Percentiles rank a stretch among this genome's conserved stretches.
Conservation (phyloP, 1,284 basidiomycete species). For the Spongispora temasekensis region DNA sequence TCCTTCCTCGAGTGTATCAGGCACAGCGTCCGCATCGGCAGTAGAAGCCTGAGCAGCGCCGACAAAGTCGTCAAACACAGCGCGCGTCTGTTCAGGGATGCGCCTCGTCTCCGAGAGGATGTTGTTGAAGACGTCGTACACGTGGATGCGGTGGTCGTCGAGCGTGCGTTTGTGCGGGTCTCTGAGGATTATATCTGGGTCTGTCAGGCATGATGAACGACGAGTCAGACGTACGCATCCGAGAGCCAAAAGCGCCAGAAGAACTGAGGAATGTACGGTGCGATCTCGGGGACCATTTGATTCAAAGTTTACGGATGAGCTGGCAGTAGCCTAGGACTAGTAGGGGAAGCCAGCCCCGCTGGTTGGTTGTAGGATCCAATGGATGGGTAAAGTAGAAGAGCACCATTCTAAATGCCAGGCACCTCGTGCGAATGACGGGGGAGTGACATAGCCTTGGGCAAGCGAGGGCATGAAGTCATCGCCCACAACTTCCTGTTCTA, state of each 20-base stretch:
- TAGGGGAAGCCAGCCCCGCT: too few species aligned
- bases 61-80: conserved; percentile 48
- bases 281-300: conserved; percentile 14
- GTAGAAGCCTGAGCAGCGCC: conserved; percentile 6
- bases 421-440: too few species aligned
- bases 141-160: conserved; percentile 46
- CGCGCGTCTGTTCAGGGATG: conserved; percentile 28
- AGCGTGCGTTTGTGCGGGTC: conserved; percentile 31
- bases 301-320: neutral
- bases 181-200: conserved; percentile 18
- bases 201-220: too few species aligned
- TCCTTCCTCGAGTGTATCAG: conserved; percentile 32
- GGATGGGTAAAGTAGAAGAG: too few species aligned
- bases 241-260: conserved; percentile 47
- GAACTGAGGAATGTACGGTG: conserved; percentile 42
- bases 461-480: too few species aligned
- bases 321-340: too few species aligned
- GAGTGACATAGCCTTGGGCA: too few species aligned
- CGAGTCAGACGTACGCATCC: conserved; percentile 27
- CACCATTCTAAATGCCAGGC: too few species aligned
- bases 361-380: too few species aligned
- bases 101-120: conserved; percentile 46
- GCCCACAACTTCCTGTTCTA: too few species aligned
- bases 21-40: neutral
- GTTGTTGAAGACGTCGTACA: conserved; percentile 53